Evolutionary conservation across 495 filamentous ascomycete genomes (phyloP), one percentile per base, ranked within the genome.

Genomic region (Aspergillus taichungensis): DNA sequence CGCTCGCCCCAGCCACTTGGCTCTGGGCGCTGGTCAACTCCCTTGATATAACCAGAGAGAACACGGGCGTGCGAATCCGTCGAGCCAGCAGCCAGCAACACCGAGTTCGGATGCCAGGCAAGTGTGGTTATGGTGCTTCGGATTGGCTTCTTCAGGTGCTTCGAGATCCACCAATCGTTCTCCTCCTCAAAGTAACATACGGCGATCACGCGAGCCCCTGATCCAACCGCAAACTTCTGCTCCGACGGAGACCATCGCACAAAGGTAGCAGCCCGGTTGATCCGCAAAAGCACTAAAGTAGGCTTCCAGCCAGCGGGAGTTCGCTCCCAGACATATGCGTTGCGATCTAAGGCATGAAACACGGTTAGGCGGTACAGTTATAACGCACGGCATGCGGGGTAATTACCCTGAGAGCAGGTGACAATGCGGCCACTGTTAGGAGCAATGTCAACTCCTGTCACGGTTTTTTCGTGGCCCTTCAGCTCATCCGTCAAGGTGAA

Each of bases 161-260:
- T 98, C 31, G 89, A 95, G 6, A 97, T 91, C 92, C 92, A 98
- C 94, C 94, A 97, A 70, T 97, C 88, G 61, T 97, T 96, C 66
- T 97, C 94, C 58, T 92, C 84, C 57, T 98, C 92, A 53, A 97
- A 98, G 72, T 96, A 96, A 73, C 92, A 98, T 53, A 96, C 79
- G n/a, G 92, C 87, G 56, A 98, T 95, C 43, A 94, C 83, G 43
- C 94, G 79, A 49, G 94, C 92, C 47, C 92, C 92, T 31, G 90
- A 96, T 45, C 92, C 94, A 14, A 95, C 92, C 34, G 92, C 92
- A 61, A 98, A 97, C 62, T 97, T 98, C 60, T 82, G 83, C 70
- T 97, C 92, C 30, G 86, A 90, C 6, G 92, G 92, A 8, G 89
- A 95, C 92, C 92, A 98, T 46, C 92, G 85, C 18, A 97, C 94